Evolutionary conservation across 306 rosid genomes (phyloP), one percentile per base, ranked within the genome.

Genomic region (Corylus heterophylla): DNA sequence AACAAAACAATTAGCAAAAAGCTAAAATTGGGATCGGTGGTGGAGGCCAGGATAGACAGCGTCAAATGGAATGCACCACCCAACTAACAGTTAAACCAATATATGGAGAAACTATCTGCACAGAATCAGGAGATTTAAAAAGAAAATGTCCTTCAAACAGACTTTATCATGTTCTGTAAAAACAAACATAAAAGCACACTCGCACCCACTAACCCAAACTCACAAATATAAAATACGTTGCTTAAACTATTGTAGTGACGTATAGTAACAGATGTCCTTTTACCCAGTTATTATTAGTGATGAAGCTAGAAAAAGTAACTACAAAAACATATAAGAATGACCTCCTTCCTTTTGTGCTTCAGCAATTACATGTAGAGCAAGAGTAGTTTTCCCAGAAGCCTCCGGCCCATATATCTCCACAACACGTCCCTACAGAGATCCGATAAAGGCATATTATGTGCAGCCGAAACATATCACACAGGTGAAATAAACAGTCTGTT

Each of bases 271-370:
- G 66, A 58, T 59, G 7, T 59, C 31, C 31, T 37, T 64, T 64
- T 16, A 14, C 70, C 47, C 12, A 14, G 22, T 64, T 35, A 64
- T 35, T 35, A 64, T n/a, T 55, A 55, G 44, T 42, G 76, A 42
- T 77, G 80, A 17, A 71, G 2, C 49, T 50, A 71, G 56, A 71
- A 25, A 47, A 22, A 72, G 25, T 72, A 54, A 72, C 12, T 72
- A 49, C 42, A 48, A 6, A n/a, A 80, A 76, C 49, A 54, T 50
- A 44, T 63, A 78, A 52, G 78, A 18, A 74, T 69, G 82, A 93
- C 97, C 97, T 91, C 98, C 98, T 85, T 86, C 90, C 84, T 94
- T 92, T 39, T 94, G 98, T 73, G 97, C 92, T 85, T 94, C 94
- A 8, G 98, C 97, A 85, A 94, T 91, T 74, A 91, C 97, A 79